phyloP scores from a whole-genome alignment of 805 yeast species.

The Metschnikowia baotianmanensis region DNA sequence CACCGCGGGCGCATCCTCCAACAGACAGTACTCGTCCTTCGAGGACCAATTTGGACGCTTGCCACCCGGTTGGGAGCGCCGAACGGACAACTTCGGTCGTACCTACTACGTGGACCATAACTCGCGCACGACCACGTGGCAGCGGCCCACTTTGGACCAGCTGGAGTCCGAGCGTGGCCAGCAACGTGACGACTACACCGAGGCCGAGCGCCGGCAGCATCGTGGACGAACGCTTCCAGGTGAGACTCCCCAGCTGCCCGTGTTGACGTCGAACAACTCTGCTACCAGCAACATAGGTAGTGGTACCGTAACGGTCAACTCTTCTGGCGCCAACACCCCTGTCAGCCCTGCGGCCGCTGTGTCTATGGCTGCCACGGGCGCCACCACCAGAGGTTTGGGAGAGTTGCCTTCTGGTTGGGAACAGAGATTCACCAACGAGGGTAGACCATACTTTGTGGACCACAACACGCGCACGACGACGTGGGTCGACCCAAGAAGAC shows the following conservation, averaged over 20 bases:
- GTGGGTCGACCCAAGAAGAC: slow-evolving; percentile 99
- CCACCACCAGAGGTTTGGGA: slow-evolving; percentile 93
- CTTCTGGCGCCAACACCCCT: slow-evolving; percentile 46
- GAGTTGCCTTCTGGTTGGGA: slow-evolving; percentile 99
- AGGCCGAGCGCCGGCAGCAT: slow-evolving; percentile 87
- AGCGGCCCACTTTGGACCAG: slow-evolving; percentile 84
- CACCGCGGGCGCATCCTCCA: slow-evolving; percentile 16
- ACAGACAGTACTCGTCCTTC: slow-evolving; percentile 82
- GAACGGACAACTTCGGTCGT: slow-evolving; percentile 96
- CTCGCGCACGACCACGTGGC: slow-evolving; percentile 99
- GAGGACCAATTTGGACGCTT: slow-evolving; percentile 96
- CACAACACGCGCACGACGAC: slow-evolving; percentile 99
- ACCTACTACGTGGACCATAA: slow-evolving; percentile 98
- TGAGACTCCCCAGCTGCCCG: slow-evolving; percentile 37
- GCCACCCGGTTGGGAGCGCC: slow-evolving; percentile 99
- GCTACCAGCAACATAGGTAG: slow-evolving; percentile 18
- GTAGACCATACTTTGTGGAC: slow-evolving; percentile 96
- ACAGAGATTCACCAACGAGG: slow-evolving; percentile 96
- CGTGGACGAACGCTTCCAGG: slow-evolving; percentile 89
- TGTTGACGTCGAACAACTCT: slow-evolving; percentile 21
- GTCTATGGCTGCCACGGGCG: slow-evolving; percentile 71
- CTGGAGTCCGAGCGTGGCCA: slow-evolving; percentile 67
- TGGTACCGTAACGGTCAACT: slow-evolving; percentile 48
- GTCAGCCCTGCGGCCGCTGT: slow-evolving; percentile 69
- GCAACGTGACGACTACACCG: slow-evolving; percentile 67